phyloP scores from a whole-genome alignment of 1,284 basidiomycete species.

The Puccinia hordei region DNA sequence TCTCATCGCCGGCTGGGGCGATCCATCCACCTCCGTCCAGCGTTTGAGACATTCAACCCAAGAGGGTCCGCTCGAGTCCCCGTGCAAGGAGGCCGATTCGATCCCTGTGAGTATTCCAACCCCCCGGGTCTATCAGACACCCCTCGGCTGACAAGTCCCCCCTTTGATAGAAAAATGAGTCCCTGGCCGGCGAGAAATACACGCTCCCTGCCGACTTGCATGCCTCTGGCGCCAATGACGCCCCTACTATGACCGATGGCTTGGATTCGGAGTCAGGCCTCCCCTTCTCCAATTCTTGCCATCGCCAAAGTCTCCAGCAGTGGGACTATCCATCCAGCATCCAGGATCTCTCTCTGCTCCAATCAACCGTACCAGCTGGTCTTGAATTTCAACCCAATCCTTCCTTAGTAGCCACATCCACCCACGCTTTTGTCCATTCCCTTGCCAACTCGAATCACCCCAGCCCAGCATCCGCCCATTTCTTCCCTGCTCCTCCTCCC shows the following conservation, averaged over 20 bases:
- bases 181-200: background rate
- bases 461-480: background rate
- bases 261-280: background rate
- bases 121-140: background rate
- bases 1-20: conserved; percentile 17
- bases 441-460: background rate
- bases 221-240: background rate
- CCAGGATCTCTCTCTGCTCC: background rate
- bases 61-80: background rate
- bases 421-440: background rate
- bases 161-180: background rate
- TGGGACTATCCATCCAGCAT: background rate
- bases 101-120: background rate
- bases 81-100: background rate
- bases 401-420: background rate
- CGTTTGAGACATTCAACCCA: background rate
- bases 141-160: background rate
- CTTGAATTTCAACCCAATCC: background rate
- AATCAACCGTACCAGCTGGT: background rate
- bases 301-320: background rate
- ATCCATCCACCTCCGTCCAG: background rate
- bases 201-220: background rate
- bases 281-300: background rate
- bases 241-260: background rate
- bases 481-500: background rate